These are phyloP conservation scores for Russula earlei DNA, from an alignment of 768 basidiomycete genomes.

Conservation along the genomic window DNA sequence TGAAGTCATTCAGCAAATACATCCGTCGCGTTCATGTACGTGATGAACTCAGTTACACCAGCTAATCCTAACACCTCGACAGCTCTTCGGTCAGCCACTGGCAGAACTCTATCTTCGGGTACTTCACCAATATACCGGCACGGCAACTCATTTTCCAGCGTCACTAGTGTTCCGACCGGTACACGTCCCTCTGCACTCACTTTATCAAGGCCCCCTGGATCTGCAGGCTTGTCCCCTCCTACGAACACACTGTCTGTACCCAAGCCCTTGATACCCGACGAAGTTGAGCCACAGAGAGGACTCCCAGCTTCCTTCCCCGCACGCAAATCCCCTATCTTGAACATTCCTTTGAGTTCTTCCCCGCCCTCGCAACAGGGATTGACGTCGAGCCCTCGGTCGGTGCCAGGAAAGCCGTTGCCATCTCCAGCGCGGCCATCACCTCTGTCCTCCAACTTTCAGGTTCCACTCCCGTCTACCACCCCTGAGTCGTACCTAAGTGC, in stretches of 20 bases:
- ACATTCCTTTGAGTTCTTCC: constrained; percentile 12
- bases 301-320: neutral
- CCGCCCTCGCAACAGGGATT: constrained; percentile 1
- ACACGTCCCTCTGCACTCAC: neutral
- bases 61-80: neutral
- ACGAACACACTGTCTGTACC: neutral
- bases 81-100: constrained; percentile 2
- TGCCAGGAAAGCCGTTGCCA: constrained; percentile 1
- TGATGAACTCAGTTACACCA: neutral
- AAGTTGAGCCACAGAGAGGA: neutral
- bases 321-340: neutral
- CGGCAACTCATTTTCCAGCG: neutral
- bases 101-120: neutral
- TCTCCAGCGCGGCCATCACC: neutral
- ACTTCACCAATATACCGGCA: neutral
- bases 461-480: neutral
- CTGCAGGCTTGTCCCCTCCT: neutral
- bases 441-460: neutral
- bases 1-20: constrained; percentile 12
- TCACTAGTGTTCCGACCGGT: neutral
- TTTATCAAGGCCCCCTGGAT: neutral
- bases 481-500: neutral
- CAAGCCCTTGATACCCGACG: neutral
- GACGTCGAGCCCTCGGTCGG: neutral
- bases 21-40: constrained; percentile 8